Percentiles rank a stretch among this genome's conserved stretches.
Conservation (phyloP, 75 land plant species). For the Sequoiadendron giganteum region DNA sequence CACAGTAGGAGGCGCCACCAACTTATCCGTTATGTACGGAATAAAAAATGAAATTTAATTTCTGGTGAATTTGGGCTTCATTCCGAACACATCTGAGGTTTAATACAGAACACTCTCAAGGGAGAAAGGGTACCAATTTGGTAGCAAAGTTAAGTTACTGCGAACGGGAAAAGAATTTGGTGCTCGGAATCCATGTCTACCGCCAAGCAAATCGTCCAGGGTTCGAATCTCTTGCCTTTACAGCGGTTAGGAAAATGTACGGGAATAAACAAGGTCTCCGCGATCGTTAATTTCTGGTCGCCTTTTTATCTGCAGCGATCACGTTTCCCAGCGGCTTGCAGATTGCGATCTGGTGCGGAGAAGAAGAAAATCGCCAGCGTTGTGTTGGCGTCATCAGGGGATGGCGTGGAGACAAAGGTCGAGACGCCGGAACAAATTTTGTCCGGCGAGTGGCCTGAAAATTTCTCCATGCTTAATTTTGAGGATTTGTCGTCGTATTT, state of each 20-base stretch:
- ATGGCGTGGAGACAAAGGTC: slow-evolving; percentile 1
- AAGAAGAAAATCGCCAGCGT: neutral
- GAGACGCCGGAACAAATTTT: slow-evolving; percentile 46
- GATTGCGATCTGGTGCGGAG: neutral
- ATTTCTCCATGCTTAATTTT: slow-evolving; percentile 65
- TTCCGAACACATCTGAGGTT: neutral
- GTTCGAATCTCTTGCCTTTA: neutral
- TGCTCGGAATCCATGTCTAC: slow-evolving; percentile 2
- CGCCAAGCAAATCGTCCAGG: neutral
- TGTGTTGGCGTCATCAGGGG: neutral
- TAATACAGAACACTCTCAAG: neutral
- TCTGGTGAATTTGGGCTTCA: neutral
- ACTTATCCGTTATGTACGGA: neutral
- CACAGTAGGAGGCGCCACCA: neutral
- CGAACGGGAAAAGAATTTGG: neutral
- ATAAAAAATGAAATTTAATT: neutral
- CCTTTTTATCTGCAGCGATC: neutral
- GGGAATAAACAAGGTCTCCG: neutral
- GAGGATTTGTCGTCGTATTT: slow-evolving; percentile 60
- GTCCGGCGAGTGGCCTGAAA: slow-evolving; percentile 90
- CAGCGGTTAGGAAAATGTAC: neutral
- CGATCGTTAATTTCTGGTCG: neutral
- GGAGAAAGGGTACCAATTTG: neutral
- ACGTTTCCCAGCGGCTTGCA: neutral
- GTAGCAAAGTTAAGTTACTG: neutral